phyloP scores from a whole-genome alignment of 257 asterid genomes.

The Solanum raphanifolium region DNA sequence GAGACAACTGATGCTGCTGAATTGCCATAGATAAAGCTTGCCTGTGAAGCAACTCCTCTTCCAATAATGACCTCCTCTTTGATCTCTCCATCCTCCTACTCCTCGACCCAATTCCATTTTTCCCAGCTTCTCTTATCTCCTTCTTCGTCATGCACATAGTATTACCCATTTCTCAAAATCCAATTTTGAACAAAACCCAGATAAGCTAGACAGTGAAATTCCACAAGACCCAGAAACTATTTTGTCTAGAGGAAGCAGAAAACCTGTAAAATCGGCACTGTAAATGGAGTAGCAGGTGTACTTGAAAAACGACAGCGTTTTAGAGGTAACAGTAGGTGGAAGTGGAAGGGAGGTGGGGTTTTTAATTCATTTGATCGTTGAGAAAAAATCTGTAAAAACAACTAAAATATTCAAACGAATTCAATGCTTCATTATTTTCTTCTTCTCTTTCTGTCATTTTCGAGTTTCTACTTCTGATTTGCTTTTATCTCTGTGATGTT shows the following conservation, averaged over 20 bases:
- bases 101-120: slow-evolving; percentile 52
- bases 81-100: slow-evolving; percentile 70
- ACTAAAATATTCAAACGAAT: neutral
- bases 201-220: neutral
- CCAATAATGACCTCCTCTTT: slow-evolving; percentile 53
- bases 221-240: neutral
- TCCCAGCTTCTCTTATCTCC: slow-evolving; percentile 28
- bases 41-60: slow-evolving; percentile 74
- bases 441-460: neutral
- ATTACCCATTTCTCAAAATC: slow-evolving; percentile 57
- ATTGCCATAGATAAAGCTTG: slow-evolving; percentile 97
- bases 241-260: neutral
- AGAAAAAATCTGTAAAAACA: neutral
- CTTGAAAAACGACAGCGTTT: neutral
- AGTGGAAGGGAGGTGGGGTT: neutral
- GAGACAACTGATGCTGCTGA: slow-evolving; percentile 91
- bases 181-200: neutral
- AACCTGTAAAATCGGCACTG: neutral
- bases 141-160: slow-evolving; percentile 67
- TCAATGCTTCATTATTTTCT: neutral
- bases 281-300: neutral
- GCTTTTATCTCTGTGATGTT: neutral
- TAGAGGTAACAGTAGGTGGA: neutral
- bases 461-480: neutral
- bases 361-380: neutral